Evolutionary conservation across 306 rosid genomes (phyloP), one percentile per base, ranked within the genome.

Genomic region (Vicia faba): DNA sequence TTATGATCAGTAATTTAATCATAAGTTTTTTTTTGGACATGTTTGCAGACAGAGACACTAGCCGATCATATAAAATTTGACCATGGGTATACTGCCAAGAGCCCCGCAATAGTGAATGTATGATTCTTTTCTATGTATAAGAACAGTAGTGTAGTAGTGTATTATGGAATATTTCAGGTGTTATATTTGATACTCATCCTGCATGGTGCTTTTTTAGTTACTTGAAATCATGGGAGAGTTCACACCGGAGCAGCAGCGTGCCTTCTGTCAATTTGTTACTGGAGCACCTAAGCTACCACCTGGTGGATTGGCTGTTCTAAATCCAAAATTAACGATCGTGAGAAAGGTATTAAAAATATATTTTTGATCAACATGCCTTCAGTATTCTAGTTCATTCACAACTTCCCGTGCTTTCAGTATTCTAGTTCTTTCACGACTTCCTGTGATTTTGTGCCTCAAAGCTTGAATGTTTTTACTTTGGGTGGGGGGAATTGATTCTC

Each of bases 241-340:
- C 78, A 65, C 95, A 3, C 92, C 95, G 2, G 97, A 90, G 57
- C 96, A 86, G 84, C 99, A 95, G 77, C 90, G 92, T 2, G 87
- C 96, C 56, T 95, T 95, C 80, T 95, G 99, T 76, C 97, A 95
- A 70, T 95, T 95, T 79, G 97, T 95, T 61, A 95, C 97, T 61
- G 99, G 97, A 67, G 97, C 99, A 72, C 99, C 99, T 40, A 85
- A 89, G 82, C 87, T 95, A 39, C 95, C 99, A 4, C 95, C 97
- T 40, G 97, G 97, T 74, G 99, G 99, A 54, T 77, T 95, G 67
- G 91, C 97, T 0, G 96, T 88, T 72, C 79, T 95, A 66, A 95
- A 91, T 79, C 99, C 99, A 20, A 95, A 87, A 76, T 68, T 91
- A 77, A 95, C 97, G 3, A 95, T 95, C 62, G 99, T 95, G 83